Evolutionary conservation across 176 grass and related monocot genomes (phyloP), one percentile per base, ranked within the genome.

Genomic region (Elymus sibiricus): DNA sequence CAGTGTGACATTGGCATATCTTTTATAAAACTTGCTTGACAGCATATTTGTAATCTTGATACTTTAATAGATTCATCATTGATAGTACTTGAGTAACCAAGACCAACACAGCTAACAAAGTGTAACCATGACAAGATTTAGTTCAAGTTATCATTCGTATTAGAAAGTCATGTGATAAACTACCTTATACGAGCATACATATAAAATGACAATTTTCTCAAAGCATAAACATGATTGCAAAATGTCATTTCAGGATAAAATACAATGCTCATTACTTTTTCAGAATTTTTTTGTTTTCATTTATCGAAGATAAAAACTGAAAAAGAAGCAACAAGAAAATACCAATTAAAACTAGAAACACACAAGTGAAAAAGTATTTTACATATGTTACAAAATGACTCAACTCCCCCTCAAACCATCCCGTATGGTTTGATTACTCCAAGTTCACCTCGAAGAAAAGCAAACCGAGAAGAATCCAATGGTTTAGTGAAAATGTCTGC

Each of bases 261-360:
- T 14, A 53, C 28, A 76, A 76, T 76, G 73, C 73, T 76, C 73
- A 76, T 76, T 76, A 43, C 7, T 55, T 76, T 76, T 53, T 43
- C 21, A 43, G 1, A 14, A n/a, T n/a, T 40, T 53, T 49, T 75
- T 51, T 61, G 1, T 61, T 64, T 31, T 65, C 0, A 31, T 2
- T 65, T 64, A 31, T 15, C 62, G 1, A 64, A 64, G 62, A 64
- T 64, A 64, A 64, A 64, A n/a, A n/a, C n/a, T n/a, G n/a, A n/a
- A n/a, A n/a, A n/a, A n/a, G n/a, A n/a, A n/a, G n/a, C n/a, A n/a
- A n/a, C n/a, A n/a, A n/a, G n/a, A n/a, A n/a, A n/a, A n/a, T n/a
- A n/a, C n/a, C n/a, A n/a, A n/a, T n/a, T n/a, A n/a, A n/a, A 79
- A 42, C 21, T n/a, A n/a, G n/a, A n/a, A n/a, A n/a, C n/a, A n/a